A percentile compares a stretch with the other conserved stretches of the same genome.
phyloP scores from a whole-genome alignment of 2,329 filamentous ascomycete genomes.

The Cordyceps cicadae region DNA sequence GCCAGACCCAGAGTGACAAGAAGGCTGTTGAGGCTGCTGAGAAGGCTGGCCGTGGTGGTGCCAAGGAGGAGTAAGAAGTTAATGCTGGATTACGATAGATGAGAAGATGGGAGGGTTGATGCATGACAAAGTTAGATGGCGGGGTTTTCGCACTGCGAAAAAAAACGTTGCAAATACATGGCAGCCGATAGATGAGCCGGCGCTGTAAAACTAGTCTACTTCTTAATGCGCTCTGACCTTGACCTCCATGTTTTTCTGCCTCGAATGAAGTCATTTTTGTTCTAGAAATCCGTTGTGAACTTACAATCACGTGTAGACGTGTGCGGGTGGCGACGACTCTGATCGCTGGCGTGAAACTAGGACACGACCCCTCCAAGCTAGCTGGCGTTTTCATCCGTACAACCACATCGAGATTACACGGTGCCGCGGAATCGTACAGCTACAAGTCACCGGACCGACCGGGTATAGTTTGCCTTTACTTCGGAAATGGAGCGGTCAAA shows the following conservation, averaged over 20 bases:
- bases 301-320: constrained; percentile 2
- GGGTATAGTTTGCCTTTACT: neutral
- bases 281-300: neutral
- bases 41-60: constrained; percentile 63
- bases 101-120: neutral
- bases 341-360: constrained; percentile 2
- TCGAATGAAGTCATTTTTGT: neutral
- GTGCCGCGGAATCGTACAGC: neutral
- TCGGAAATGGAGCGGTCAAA: constrained; percentile 37
- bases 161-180: neutral
- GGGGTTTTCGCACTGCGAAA: neutral
- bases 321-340: neutral
- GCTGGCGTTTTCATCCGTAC: neutral
- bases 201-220: neutral
- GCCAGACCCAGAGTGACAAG: constrained; percentile 81
- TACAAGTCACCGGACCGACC: neutral
- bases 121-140: neutral
- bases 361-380: constrained; percentile 18
- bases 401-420: neutral
- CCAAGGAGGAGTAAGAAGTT: constrained; percentile 57
- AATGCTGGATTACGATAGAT: neutral
- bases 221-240: neutral
- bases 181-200: neutral
- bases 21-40: constrained; percentile 75
- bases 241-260: neutral